A percentile compares a stretch with the other conserved stretches of the same genome.
Conservation (phyloP, 1,139 yeast species). For the Nakaseomyces delphensis region DNA sequence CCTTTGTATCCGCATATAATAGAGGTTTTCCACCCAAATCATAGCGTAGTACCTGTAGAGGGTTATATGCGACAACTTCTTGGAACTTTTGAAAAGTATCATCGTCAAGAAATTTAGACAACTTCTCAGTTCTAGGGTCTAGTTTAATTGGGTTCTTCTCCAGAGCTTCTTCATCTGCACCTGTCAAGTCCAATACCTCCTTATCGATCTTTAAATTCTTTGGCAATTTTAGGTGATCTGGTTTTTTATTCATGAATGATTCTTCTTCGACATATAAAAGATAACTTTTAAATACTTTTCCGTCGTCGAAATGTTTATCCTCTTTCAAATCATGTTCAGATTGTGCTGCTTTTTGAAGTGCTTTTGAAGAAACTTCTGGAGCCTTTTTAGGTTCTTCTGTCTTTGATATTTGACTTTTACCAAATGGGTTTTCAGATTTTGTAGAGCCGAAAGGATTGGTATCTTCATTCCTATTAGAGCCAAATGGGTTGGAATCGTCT, state of each 20-base stretch:
- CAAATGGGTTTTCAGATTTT: slow-evolving; percentile 17
- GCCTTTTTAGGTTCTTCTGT: slow-evolving; percentile 11
- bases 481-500: slow-evolving; percentile 26
- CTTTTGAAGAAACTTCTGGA: slow-evolving; percentile 21
- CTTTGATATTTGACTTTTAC: slow-evolving; percentile 7
- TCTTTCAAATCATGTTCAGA: slow-evolving; percentile 21
- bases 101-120: slow-evolving; percentile 53
- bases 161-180: slow-evolving; percentile 31
- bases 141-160: slow-evolving; percentile 26
- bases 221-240: slow-evolving; percentile 42
- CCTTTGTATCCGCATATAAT: slow-evolving; percentile 50
- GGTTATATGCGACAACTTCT: slow-evolving; percentile 66
- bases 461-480: too few relatives aligned
- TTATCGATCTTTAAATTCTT: slow-evolving; percentile 32
- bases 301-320: slow-evolving; percentile 21
- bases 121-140: slow-evolving; percentile 35
- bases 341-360: slow-evolving; percentile 18
- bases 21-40: slow-evolving; percentile 69
- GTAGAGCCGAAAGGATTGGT: slow-evolving; percentile 17
- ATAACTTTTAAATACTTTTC: slow-evolving; percentile 46
- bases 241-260: slow-evolving; percentile 38
- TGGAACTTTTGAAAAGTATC: slow-evolving; percentile 72
- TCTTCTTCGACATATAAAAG: slow-evolving; percentile 65
- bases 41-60: slow-evolving; percentile 78
- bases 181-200: slow-evolving; percentile 28